Conservation (phyloP, 2,329 filamentous ascomycete genomes). For the Neurospora crassa region DNA sequence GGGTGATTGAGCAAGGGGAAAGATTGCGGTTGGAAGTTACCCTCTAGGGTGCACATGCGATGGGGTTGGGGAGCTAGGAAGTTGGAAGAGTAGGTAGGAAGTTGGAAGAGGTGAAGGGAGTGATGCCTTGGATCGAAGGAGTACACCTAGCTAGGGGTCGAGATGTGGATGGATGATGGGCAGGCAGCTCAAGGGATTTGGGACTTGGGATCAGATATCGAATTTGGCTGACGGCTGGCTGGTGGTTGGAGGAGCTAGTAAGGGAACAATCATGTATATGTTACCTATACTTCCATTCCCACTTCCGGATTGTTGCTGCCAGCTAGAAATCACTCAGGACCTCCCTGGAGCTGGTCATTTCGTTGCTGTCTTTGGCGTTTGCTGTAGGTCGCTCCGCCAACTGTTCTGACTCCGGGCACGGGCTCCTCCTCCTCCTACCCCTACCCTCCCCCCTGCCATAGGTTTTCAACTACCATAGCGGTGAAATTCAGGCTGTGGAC, state of each 20-base stretch:
- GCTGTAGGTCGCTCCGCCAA: background rate
- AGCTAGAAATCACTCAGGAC: background rate
- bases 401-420: background rate
- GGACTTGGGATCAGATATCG: background rate
- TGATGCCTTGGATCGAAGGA: background rate
- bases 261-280: background rate
- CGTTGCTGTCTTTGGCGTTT: too few relatives aligned
- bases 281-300: background rate
- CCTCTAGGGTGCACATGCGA: too few relatives aligned
- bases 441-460: background rate
- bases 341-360: too few relatives aligned
- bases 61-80: background rate
- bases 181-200: background rate
- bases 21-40: background rate
- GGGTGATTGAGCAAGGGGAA: background rate
- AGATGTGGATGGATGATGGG: too few relatives aligned
- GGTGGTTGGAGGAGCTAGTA: background rate
- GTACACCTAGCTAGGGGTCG: too few relatives aligned
- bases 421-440: background rate
- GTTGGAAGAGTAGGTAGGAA: background rate
- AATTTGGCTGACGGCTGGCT: background rate
- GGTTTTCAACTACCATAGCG: background rate
- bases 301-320: background rate
- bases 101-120: background rate
- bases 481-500: too few relatives aligned